Evolutionary conservation across 441 rosid genomes (phyloP), one percentile per base, ranked within the genome.

Genomic region (Eruca vesicaria): DNA sequence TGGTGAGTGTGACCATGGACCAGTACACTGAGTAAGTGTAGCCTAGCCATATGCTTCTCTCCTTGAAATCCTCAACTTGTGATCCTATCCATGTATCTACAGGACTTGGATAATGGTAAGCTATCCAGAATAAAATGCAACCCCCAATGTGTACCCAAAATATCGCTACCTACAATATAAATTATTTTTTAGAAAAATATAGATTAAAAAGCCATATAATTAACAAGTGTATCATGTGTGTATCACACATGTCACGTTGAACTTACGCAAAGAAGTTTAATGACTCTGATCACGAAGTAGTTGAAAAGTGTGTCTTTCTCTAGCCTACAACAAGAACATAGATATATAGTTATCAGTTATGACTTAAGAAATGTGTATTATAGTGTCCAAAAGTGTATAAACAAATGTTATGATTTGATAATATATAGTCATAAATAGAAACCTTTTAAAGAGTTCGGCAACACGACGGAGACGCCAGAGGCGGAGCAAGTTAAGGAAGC

Each of bases 21-120:
- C 98, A 95, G 79, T 95, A 95, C 74, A 95, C 82, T 74, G 98
- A 93, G 52, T 90, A 92, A 32, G 93, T 93, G 83, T 95, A 95
- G 61, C 98, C 86, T 32, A 88, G 73, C 98, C 98, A 93, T 3
- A 91, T 69, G 78, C 92, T 89, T 75, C 82, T 82, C 1, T 84
- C 78, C 56, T 91, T 83, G 82, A 95, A 95, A 82, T 90, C 86
- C 0, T 29, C 20, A 1, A 88, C 76, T 58, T 48, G 56, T 38
- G 31, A 29, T 52, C 99, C 99, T 33, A 95, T 91, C 99, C 98
- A 93, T 41, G 99, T 95, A 0, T 90, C 23, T 0, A 4, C 68
- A 10, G 88, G 79, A 0, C 1, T 16, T 14, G 78, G 80, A 28
- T 95, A 83, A 74, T 80, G 91, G 20, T 63, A 76, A 10, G 98